Percentiles rank a stretch among this genome's conserved stretches.
These are phyloP conservation scores for Thinopyrum elongatum DNA, from an alignment of 176 grass and related monocot genomes.

Conservation along the genomic window DNA sequence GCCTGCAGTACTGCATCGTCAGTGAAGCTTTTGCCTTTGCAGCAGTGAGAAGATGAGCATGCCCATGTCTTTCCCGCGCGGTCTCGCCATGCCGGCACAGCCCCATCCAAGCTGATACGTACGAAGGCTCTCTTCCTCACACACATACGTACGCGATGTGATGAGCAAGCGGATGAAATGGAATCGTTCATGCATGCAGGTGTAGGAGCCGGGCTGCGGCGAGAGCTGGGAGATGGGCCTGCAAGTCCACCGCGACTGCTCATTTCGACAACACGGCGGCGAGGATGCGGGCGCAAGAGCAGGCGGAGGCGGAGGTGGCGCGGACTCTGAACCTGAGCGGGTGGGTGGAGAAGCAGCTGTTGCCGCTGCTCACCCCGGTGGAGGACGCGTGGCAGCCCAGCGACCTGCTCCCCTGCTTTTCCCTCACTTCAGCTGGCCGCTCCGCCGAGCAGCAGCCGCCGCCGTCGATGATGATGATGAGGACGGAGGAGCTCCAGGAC, in stretches of 20 bases:
- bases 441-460: conserved; percentile 11
- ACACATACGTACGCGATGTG: neutral
- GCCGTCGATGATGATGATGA: neutral
- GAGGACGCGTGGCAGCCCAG: conserved; percentile 32
- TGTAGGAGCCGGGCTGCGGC: neutral
- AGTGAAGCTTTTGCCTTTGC: neutral
- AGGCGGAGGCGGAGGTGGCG: neutral
- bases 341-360: conserved; percentile 28
- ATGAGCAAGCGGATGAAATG: neutral
- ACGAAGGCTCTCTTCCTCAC: neutral
- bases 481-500: conserved; percentile 8
- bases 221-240: neutral
- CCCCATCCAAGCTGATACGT: neutral
- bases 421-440: neutral
- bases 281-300: neutral
- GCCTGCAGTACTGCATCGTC: neutral
- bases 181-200: neutral
- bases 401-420: conserved; percentile 33
- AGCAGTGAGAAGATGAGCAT: neutral
- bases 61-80: neutral
- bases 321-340: neutral
- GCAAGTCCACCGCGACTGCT: neutral
- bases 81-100: neutral
- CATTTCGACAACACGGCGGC: neutral
- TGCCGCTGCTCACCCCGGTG: conserved; percentile 29